Percentiles rank a stretch among this genome's conserved stretches.
phyloP scores from a whole-genome alignment of 371 early-diverging fungal genomes.

The Haplosporangium sp. region DNA sequence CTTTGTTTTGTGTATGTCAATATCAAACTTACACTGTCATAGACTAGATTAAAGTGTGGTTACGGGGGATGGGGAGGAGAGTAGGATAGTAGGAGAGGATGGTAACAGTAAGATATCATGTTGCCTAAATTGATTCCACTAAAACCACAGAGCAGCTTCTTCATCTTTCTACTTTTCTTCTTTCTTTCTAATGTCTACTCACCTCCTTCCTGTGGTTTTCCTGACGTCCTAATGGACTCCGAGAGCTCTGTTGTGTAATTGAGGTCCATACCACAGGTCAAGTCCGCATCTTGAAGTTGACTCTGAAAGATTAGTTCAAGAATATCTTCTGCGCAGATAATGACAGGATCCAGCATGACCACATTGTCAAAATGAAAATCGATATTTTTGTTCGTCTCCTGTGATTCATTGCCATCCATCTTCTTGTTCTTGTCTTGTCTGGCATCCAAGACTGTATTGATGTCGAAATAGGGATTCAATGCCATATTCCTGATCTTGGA shows the following conservation, averaged over 20 bases:
- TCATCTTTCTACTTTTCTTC: too few species aligned
- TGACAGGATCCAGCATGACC: conserved; percentile 22
- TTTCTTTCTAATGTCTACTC: neutral
- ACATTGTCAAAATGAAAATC: conserved; percentile 15
- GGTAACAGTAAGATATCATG: too few species aligned
- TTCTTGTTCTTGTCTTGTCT: neutral
- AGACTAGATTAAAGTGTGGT: conserved; percentile 3
- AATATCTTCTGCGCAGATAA: conserved; percentile 37
- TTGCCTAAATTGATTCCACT: too few species aligned
- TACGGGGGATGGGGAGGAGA: too few species aligned
- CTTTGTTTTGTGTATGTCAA: neutral
- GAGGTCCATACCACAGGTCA: conserved; percentile 39
- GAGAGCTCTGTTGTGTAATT: neutral
- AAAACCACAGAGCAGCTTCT: neutral
- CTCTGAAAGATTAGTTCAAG: conserved; percentile 43
- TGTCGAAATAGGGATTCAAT: neutral
- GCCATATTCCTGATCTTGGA: conserved; percentile 23
- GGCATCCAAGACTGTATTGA: neutral
- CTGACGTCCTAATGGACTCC: neutral
- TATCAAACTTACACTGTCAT: conserved; percentile 15
- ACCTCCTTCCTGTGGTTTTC: conserved; percentile 6
- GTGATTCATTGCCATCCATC: neutral
- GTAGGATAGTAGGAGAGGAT: neutral
- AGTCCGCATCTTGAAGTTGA: conserved; percentile 37
- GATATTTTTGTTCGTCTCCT: neutral